Percentiles rank a stretch among this genome's conserved stretches.
phyloP scores from a whole-genome alignment of 352 stramenopile species.

The Phytophthora palmivora region DNA sequence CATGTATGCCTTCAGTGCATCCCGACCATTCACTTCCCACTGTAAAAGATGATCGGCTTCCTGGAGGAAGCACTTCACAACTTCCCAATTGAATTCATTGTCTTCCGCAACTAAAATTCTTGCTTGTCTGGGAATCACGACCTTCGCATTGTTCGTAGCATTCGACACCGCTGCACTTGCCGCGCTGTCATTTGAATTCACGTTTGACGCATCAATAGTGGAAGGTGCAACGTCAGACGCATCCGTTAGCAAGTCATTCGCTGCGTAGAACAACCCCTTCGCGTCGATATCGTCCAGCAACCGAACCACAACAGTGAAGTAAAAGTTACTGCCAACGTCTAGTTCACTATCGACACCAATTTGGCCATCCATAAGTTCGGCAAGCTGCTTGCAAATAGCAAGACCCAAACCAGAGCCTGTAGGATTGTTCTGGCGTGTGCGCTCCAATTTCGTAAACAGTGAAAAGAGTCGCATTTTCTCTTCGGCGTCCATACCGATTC shows the following conservation, averaged over 20 bases:
- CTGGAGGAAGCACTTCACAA: slow-evolving; percentile 80
- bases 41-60: slow-evolving; percentile 74
- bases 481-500: too few relatives aligned
- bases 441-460: slow-evolving; percentile 85
- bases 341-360: slow-evolving; percentile 88
- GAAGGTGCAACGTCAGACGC: slow-evolving; percentile 9
- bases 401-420: slow-evolving; percentile 88
- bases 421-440: slow-evolving; percentile 85
- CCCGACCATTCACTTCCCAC: slow-evolving; percentile 74
- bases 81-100: slow-evolving; percentile 86
- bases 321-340: slow-evolving; percentile 84
- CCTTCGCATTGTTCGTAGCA: slow-evolving; percentile 40
- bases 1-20: slow-evolving; percentile 71
- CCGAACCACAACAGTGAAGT: slow-evolving; percentile 81
- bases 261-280: slow-evolving; percentile 52
- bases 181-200: slow-evolving; percentile 57
- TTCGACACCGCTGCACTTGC: slow-evolving; percentile 37
- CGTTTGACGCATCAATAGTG: slow-evolving; percentile 34
- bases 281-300: slow-evolving; percentile 59
- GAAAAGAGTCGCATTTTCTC: too few relatives aligned
- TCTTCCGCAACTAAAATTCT: slow-evolving; percentile 79
- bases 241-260: slow-evolving; percentile 61
- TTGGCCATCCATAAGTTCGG: slow-evolving; percentile 88
- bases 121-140: slow-evolving; percentile 56
- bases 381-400: slow-evolving; percentile 89